These are phyloP conservation scores for Mollisia scopiformis DNA, from an alignment of 2,329 filamentous ascomycete genomes.

Conservation along the genomic window DNA sequence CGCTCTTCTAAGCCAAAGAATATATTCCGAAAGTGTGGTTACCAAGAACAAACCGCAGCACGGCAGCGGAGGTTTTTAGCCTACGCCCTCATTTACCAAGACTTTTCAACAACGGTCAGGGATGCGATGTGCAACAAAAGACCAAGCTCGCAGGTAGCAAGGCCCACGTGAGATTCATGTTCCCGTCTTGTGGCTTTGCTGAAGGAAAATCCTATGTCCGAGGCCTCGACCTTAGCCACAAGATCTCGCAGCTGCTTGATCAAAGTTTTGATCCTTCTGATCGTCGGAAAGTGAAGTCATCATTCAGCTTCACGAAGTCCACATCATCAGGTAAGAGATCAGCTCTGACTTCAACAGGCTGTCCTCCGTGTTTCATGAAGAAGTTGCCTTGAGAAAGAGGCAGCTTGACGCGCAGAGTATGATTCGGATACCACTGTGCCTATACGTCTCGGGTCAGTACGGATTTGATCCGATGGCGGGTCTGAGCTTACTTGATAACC, in stretches of 20 bases:
- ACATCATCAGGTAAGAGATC: constrained; percentile 29
- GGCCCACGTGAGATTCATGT: background rate
- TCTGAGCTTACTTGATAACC: constrained; percentile 28
- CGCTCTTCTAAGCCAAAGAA: background rate
- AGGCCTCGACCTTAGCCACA: background rate
- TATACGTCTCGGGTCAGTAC: constrained; percentile 8
- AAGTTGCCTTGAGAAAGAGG: constrained; percentile 33
- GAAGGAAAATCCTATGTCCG: background rate
- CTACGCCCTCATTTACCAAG: constrained; percentile 19
- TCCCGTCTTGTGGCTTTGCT: background rate
- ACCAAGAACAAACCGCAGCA: background rate
- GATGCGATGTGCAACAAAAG: constrained; percentile 24
- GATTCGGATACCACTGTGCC: constrained; percentile 36
- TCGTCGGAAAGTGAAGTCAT: constrained; percentile 27
- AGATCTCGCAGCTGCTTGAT: background rate
- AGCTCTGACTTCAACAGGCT: constrained; percentile 33
- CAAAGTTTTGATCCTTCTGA: constrained; percentile 2
- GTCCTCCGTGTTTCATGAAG: constrained; percentile 31
- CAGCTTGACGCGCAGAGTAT: constrained; percentile 31
- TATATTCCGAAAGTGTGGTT: background rate
- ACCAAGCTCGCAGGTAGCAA: background rate
- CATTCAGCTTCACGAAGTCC: constrained; percentile 31
- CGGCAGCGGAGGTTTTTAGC: constrained; percentile 11
- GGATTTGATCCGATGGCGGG: background rate
- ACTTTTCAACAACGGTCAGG: constrained; percentile 13